Conservation (phyloP, 2,329 filamentous ascomycete species). For the Xylariaceae sp. region DNA sequence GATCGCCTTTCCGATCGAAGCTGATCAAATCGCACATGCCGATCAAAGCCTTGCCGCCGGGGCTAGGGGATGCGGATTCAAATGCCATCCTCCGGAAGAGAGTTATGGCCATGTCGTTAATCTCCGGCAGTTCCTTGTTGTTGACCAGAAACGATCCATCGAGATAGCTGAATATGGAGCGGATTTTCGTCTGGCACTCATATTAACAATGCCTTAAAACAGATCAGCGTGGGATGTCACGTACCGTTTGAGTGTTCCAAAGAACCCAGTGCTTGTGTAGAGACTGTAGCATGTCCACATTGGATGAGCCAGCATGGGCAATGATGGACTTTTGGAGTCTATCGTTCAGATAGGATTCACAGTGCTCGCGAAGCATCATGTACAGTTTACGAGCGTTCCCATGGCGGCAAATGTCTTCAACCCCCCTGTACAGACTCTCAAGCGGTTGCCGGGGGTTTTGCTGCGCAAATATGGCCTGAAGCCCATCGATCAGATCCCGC, state of each 20-base stretch:
- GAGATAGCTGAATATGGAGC: constrained; percentile 89
- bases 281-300: constrained; percentile 58
- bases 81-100: constrained; percentile 65
- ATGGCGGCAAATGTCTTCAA: constrained; percentile 85
- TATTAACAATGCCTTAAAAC: constrained; percentile 6
- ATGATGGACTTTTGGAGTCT: constrained; percentile 53
- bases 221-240: constrained; percentile 23
- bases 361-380: constrained; percentile 58
- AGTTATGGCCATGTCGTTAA: constrained; percentile 74
- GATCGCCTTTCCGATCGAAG: constrained; percentile 57
- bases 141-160: constrained; percentile 84
- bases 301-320: constrained; percentile 43
- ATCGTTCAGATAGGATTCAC: constrained; percentile 61
- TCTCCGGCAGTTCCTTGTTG: constrained; percentile 60
- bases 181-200: constrained; percentile 52
- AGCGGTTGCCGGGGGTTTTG: constrained; percentile 63
- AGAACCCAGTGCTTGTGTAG: constrained; percentile 59
- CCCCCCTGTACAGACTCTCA: constrained; percentile 82
- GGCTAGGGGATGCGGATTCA: constrained; percentile 24
- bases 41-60: constrained; percentile 36
- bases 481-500: constrained; percentile 65
- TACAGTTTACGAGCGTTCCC: constrained; percentile 66
- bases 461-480: constrained; percentile 67
- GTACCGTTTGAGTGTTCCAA: constrained; percentile 74
- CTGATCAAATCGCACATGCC: constrained; percentile 74